A percentile compares a stretch with the other conserved stretches of the same genome.
Conservation (phyloP, 2,329 filamentous ascomycete species). For the Diaporthe batatas region DNA sequence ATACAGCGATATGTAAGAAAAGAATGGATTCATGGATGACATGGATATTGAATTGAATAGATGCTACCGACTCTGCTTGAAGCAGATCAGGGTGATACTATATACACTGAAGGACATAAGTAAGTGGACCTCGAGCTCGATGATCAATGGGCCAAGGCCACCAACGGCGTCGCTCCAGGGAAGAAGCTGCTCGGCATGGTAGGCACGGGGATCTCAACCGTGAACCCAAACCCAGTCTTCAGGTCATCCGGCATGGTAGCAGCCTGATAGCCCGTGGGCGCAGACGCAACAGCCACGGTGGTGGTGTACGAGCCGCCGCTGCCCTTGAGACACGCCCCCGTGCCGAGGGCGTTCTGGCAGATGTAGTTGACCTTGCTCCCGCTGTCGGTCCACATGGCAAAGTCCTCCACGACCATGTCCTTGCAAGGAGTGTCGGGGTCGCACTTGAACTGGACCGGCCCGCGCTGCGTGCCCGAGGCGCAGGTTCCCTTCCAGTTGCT, state of each 20-base stretch:
- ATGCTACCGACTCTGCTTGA: not conserved
- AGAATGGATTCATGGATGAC: not conserved
- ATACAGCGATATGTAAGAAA: too few species aligned
- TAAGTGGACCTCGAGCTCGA: too few species aligned
- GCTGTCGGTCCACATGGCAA: slow-evolving; percentile 66
- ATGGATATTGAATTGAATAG: slow-evolving; percentile 1
- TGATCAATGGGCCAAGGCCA: slow-evolving; percentile 20
- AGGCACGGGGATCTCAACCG: slow-evolving; percentile 37
- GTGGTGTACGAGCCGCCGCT: slow-evolving; percentile 39
- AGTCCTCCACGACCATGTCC: slow-evolving; percentile 62
- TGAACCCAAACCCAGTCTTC: slow-evolving; percentile 33
- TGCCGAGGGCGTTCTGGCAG: slow-evolving; percentile 44
- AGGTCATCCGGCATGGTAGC: slow-evolving; percentile 40
- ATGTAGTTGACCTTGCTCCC: slow-evolving; percentile 50
- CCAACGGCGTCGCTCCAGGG: slow-evolving; percentile 38
- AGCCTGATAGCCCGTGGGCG: slow-evolving; percentile 28
- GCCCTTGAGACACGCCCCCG: slow-evolving; percentile 42
- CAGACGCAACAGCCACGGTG: slow-evolving; percentile 39
- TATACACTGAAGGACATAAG: slow-evolving; percentile 5
- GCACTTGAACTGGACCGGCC: slow-evolving; percentile 67
- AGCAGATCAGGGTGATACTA: not conserved
- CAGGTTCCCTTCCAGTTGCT: slow-evolving; percentile 69
- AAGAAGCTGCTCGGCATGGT: slow-evolving; percentile 39
- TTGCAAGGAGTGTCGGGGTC: slow-evolving; percentile 65
- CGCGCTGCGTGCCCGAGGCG: slow-evolving; percentile 61